Percentiles rank a stretch among this genome's conserved stretches.
Conservation (phyloP, 148 eudicot genomes). For the Rhododendron henanense region DNA sequence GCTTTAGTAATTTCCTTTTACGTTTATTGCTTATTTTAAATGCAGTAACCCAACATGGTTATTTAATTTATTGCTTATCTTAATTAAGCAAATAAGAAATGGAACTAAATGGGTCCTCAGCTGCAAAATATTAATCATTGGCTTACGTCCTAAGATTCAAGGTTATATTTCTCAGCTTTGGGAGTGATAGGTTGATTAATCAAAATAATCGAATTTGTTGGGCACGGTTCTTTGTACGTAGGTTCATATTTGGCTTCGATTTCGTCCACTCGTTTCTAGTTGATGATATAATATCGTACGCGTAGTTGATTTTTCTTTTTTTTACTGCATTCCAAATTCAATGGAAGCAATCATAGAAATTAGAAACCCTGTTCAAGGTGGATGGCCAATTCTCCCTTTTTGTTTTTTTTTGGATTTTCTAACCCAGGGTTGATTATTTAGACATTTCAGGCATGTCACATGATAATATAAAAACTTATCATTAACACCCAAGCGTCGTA, state of each 20-base stretch:
- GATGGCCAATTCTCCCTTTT: background rate
- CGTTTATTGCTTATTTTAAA: background rate
- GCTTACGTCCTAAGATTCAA: background rate
- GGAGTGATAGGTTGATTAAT: background rate
- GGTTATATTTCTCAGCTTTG: background rate
- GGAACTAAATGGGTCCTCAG: background rate
- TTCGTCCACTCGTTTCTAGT: background rate
- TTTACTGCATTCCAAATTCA: background rate
- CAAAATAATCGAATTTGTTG: no score
- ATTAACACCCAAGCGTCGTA: background rate
- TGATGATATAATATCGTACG: background rate
- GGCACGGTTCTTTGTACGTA: no score
- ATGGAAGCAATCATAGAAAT: background rate
- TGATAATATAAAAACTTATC: background rate
- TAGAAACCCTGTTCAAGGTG: background rate
- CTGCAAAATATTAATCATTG: background rate
- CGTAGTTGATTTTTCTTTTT: background rate
- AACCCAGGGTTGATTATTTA: background rate
- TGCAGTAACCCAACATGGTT: no score
- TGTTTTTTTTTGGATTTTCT: background rate
- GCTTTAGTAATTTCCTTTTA: no score
- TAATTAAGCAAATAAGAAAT: background rate
- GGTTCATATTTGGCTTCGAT: background rate
- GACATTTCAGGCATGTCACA: background rate
- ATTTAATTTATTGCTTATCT: no score